phyloP scores from a whole-genome alignment of 371 early-diverging fungal species.

The Mortierella sp. region DNA sequence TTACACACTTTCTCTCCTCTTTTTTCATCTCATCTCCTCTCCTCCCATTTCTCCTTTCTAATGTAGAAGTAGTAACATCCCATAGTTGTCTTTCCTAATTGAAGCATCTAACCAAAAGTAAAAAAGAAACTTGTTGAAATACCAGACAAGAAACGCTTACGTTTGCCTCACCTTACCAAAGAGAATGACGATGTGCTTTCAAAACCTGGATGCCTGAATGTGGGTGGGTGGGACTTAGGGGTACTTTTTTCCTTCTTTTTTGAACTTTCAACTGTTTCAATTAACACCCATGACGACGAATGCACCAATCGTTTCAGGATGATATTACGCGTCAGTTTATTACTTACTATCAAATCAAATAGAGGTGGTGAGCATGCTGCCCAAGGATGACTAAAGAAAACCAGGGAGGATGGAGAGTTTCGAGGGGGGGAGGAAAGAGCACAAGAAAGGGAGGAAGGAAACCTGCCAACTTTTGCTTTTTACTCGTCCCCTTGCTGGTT shows the following conservation, averaged over 20 bases:
- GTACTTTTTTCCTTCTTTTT: not conserved
- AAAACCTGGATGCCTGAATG: not conserved
- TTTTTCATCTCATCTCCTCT: not conserved
- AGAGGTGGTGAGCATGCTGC: too few species aligned
- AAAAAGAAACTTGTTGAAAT: not conserved
- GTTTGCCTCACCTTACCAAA: not conserved
- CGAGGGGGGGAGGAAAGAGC: not conserved
- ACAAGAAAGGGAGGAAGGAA: not conserved
- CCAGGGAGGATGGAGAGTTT: too few species aligned
- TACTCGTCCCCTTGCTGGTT: conserved; percentile 55
- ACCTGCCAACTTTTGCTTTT: not conserved
- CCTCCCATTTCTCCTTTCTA: not conserved
- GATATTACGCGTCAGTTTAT: too few species aligned
- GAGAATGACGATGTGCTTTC: not conserved
- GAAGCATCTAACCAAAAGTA: conserved; percentile 3
- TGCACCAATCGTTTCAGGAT: too few species aligned
- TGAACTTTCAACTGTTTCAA: too few species aligned
- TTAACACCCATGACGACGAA: too few species aligned
- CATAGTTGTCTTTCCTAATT: not conserved
- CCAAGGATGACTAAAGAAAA: too few species aligned
- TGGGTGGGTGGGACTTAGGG: not conserved
- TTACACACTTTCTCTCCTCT: not conserved
- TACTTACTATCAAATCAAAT: too few species aligned
- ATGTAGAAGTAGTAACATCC: conserved; percentile 2
- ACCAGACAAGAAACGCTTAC: not conserved